Percentiles rank a stretch among this genome's conserved stretches.
Evolutionary conservation across 2,329 filamentous ascomycete species (phyloP).

Genomic region (Fusarium papillatum): DNA sequence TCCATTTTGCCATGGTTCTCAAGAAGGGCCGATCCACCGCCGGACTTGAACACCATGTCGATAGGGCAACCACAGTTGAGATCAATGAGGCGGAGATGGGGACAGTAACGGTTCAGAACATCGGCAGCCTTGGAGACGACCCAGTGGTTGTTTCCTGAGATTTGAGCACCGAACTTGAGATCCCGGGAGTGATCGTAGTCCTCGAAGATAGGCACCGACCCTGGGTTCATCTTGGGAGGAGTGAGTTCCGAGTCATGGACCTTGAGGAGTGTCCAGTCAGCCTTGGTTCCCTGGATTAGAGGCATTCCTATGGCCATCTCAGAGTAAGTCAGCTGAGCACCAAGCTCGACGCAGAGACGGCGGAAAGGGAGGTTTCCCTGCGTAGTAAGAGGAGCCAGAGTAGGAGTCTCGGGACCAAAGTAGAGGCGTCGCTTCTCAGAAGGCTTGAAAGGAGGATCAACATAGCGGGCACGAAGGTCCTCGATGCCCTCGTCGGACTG

Average conservation of each 20-base stretch:
- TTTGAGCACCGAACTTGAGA: slow-evolving; percentile 91
- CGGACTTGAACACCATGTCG: slow-evolving; percentile 90
- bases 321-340: slow-evolving; percentile 94
- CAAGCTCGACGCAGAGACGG: slow-evolving; percentile 88
- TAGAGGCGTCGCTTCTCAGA: slow-evolving; percentile 96
- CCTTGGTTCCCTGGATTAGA: slow-evolving; percentile 88
- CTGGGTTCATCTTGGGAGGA: slow-evolving; percentile 76
- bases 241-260: slow-evolving; percentile 86
- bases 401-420: slow-evolving; percentile 93
- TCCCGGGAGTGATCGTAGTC: slow-evolving; percentile 88
- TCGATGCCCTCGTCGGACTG: slow-evolving; percentile 62
- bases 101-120: slow-evolving; percentile 80
- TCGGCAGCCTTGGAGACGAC: slow-evolving; percentile 91
- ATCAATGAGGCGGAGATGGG: slow-evolving; percentile 90
- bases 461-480: slow-evolving; percentile 84
- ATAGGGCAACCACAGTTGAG: slow-evolving; percentile 98
- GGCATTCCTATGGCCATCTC: slow-evolving; percentile 98
- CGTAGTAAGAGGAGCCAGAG: slow-evolving; percentile 94
- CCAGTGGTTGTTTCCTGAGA: slow-evolving; percentile 94
- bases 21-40: slow-evolving; percentile 92
- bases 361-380: slow-evolving; percentile 97
- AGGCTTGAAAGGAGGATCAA: slow-evolving; percentile 88
- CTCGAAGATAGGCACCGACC: slow-evolving; percentile 68
- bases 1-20: slow-evolving; percentile 90
- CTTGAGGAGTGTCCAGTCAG: slow-evolving; percentile 96